Evolutionary conservation across 345 rosid species (phyloP).

Genomic region (Populus nigra): DNA sequence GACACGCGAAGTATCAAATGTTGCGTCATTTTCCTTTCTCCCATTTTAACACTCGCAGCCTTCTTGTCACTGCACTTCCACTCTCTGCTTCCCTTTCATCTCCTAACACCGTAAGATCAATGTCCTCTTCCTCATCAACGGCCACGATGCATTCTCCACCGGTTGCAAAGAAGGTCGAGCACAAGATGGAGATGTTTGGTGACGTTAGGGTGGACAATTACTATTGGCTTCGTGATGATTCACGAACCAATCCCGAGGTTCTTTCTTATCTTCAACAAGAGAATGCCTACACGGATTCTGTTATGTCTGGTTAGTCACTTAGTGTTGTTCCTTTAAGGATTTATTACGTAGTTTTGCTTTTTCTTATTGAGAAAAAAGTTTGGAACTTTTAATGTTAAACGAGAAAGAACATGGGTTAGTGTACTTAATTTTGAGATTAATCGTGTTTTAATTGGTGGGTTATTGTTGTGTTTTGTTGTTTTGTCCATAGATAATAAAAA

Average conservation of each 20-base stretch:
- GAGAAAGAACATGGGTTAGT: too few relatives aligned
- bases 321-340: neutral
- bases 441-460: too few relatives aligned
- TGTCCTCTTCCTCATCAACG: neutral
- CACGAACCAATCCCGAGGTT: conserved; percentile 63
- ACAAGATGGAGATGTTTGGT: conserved; percentile 73
- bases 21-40: too few relatives aligned
- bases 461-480: too few relatives aligned
- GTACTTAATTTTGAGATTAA: too few relatives aligned
- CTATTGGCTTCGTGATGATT: conserved; percentile 96
- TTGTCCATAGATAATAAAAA: too few relatives aligned
- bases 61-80: too few relatives aligned
- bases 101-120: too few relatives aligned
- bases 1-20: too few relatives aligned
- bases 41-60: too few relatives aligned
- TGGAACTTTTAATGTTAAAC: too few relatives aligned
- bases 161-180: conserved; percentile 74
- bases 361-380: neutral
- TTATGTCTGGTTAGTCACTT: conserved; percentile 53
- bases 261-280: conserved; percentile 65
- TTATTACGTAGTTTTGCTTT: neutral
- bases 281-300: conserved; percentile 52
- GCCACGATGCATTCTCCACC: conserved; percentile 33
- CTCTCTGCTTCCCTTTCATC: too few relatives aligned
- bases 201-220: conserved; percentile 74